Evolutionary conservation across 2,329 filamentous ascomycete species (phyloP), one percentile per base, ranked within the genome.

Genomic region (Clonostachys rosea): DNA sequence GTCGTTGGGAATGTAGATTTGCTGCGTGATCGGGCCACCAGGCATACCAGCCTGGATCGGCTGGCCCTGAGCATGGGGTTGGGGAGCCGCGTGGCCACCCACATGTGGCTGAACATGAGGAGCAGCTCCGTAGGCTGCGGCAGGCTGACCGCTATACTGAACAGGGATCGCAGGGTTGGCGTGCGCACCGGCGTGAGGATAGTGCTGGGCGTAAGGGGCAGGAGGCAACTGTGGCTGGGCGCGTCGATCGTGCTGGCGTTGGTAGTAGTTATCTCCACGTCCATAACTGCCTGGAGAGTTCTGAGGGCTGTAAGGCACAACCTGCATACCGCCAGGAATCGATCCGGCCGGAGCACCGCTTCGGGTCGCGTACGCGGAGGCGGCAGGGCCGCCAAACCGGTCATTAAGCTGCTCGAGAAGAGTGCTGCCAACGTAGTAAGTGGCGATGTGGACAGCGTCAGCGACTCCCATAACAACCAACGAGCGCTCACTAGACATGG

Each of bases 1-100:
- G 62, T 99, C 94, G 64, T 99, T 99, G 49, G 94, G 94, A 59
- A 99, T 99, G 72, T 88, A 99, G 56, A 99, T 99, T 69, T 99
- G 94, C 69, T 99, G 94, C 4, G 94, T 99, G 61, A 97, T 76
- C 44, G 91, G 90, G 20, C 69, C 67, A 12, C 68, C 71, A 6
- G 66, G 62, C 78, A 69, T 83, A 41, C 66, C 82, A 16, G 81
- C 82, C 53, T 85, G 82, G 72, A 91, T 86, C 9, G 89, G 87
- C 60, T 89, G 87, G 52, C 83, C 81, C 44, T 87, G 84, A 51
- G 82, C 84, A 57, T 69, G 64, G 42, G 80, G 74, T 53, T 73
- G 73, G 61, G 79, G 61, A 59, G 74, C 57, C 64, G 77, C 64
- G 57, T 84, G 81, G 49, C 86, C 82, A 45, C 74, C 71, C 54